These are phyloP conservation scores for Clarireedia paspali DNA, from an alignment of 2,329 filamentous ascomycete species.

Conservation along the genomic window DNA sequence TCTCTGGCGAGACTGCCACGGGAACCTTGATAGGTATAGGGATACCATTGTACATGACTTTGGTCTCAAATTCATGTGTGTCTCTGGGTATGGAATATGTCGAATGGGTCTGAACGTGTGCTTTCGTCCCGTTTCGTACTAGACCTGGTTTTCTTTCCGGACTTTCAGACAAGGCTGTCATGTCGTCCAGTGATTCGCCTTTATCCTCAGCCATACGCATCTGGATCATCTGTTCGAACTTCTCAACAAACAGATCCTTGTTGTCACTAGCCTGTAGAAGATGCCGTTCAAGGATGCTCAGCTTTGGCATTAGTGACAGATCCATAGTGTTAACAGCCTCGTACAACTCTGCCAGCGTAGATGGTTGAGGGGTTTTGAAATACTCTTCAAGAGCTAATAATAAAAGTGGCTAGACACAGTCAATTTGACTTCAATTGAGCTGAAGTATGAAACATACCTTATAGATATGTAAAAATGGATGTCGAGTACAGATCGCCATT, in stretches of 20 bases:
- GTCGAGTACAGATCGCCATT: constrained; percentile 97
- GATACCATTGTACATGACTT: constrained; percentile 91
- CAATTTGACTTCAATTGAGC: constrained; percentile 11
- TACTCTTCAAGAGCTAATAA: constrained; percentile 92
- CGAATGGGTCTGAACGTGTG: constrained; percentile 52
- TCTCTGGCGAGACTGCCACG: constrained; percentile 87
- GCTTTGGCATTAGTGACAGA: constrained; percentile 79
- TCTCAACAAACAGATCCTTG: constrained; percentile 94
- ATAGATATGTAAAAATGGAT: constrained; percentile 97
- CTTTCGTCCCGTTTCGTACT: constrained; percentile 53
- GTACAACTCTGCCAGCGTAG: constrained; percentile 83
- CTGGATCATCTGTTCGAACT: constrained; percentile 91
- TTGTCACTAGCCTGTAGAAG: constrained; percentile 86
- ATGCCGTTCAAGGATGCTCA: constrained; percentile 76
- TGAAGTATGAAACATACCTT: constrained; percentile 51
- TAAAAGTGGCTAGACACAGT: constrained; percentile 61
- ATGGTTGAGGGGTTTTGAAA: constrained; percentile 82
- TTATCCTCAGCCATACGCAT: constrained; percentile 65
- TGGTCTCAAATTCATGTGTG: constrained; percentile 95
- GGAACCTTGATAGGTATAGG: constrained; percentile 96
- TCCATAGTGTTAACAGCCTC: constrained; percentile 96
- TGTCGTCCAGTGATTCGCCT: constrained; percentile 33
- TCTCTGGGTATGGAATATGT: constrained; percentile 78
- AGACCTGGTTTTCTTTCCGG: constrained; percentile 31
- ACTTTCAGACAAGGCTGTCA: constrained; percentile 40